These are phyloP conservation scores for barley (Hordeum vulgare) DNA, from an alignment of 176 grass and related monocot species.

Conservation along the genomic window DNA sequence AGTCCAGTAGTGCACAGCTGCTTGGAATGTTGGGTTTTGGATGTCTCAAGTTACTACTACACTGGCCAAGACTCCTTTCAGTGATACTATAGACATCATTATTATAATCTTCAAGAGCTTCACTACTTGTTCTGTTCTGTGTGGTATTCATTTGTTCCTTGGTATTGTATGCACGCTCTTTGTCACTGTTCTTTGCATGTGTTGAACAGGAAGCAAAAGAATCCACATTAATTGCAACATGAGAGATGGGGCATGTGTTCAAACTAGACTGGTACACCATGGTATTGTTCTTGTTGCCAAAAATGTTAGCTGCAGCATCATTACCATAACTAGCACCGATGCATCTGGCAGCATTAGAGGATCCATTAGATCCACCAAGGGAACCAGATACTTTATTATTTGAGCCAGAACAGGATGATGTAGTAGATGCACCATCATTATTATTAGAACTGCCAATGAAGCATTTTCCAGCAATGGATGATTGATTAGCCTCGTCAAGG, in stretches of 20 bases:
- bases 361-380: not conserved
- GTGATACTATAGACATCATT: constrained; percentile 13
- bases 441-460: constrained; percentile 41
- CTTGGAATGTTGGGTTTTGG: constrained; percentile 17
- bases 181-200: constrained; percentile 27
- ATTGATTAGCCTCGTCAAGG: constrained; percentile 17
- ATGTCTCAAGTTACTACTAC: constrained; percentile 35
- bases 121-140: constrained; percentile 29
- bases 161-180: constrained; percentile 1
- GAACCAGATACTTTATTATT: constrained; percentile 25
- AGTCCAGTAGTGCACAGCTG: constrained; percentile 18
- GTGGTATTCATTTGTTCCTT: constrained; percentile 28
- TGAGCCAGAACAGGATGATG: constrained; percentile 26
- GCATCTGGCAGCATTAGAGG: constrained; percentile 4
- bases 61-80: constrained; percentile 35
- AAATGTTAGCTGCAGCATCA: constrained; percentile 17
- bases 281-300: constrained; percentile 24
- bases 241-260: constrained; percentile 12
- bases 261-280: constrained; percentile 17
- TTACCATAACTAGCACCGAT: constrained; percentile 31
- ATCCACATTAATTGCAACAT: constrained; percentile 24
- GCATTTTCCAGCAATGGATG: constrained; percentile 22
- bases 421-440: constrained; percentile 17
- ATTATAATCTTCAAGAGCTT: constrained; percentile 20
- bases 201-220: constrained; percentile 10